Conservation (phyloP, 1,284 basidiomycete genomes). For the Moesziomyces sp. region DNA sequence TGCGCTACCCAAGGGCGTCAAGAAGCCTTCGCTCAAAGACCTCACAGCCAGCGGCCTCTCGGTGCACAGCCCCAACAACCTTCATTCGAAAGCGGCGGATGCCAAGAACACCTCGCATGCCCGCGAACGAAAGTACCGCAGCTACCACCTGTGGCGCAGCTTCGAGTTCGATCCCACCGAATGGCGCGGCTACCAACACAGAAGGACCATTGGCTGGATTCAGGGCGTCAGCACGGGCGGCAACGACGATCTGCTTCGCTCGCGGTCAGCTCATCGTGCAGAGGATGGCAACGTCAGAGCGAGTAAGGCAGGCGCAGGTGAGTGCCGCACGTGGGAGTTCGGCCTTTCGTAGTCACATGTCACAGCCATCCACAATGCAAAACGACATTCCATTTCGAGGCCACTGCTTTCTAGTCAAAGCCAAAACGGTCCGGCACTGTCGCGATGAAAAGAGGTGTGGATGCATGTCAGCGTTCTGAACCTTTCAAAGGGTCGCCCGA, state of each 20-base stretch:
- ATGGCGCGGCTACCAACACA: constrained; percentile 88
- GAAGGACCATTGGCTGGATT: constrained; percentile 84
- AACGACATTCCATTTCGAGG: too few relatives aligned
- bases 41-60: constrained; percentile 30
- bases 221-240: constrained; percentile 59
- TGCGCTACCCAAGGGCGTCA: constrained; percentile 49
- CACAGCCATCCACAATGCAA: not conserved
- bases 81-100: constrained; percentile 25
- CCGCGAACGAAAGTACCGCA: constrained; percentile 73
- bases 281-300: constrained; percentile 14
- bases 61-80: constrained; percentile 27
- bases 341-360: constrained; percentile 27
- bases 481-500: too few relatives aligned
- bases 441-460: not conserved
- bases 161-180: constrained; percentile 80
- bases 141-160: constrained; percentile 80
- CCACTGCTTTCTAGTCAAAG: constrained; percentile 19
- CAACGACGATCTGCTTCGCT: constrained; percentile 56
- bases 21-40: constrained; percentile 43
- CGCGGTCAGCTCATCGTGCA: constrained; percentile 7
- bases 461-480: constrained; percentile 8
- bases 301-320: constrained; percentile 52
- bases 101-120: constrained; percentile 63
- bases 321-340: constrained; percentile 64
- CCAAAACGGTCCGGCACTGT: constrained; percentile 62